Percentiles rank a stretch among this genome's conserved stretches.
These are phyloP conservation scores for Triticum timopheevii DNA, from an alignment of 176 grass and related monocot species.

Conservation along the genomic window DNA sequence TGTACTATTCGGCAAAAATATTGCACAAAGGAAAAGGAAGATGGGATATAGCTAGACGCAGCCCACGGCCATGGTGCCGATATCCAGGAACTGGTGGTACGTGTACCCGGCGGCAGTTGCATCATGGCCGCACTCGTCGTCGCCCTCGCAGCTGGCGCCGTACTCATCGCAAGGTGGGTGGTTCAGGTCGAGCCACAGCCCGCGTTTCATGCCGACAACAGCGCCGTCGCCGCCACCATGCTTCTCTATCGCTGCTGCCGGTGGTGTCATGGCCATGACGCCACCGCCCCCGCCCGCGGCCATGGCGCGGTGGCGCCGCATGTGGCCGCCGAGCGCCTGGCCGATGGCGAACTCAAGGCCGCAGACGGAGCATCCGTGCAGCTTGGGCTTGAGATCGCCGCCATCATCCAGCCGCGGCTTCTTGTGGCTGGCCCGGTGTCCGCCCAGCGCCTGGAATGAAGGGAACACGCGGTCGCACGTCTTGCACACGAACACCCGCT, in stretches of 20 bases:
- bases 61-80: constrained; percentile 32
- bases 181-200: no score
- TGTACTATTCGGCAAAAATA: neutral
- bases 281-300: neutral
- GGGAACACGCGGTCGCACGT: constrained; percentile 85
- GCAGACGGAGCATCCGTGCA: constrained; percentile 65
- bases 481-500: constrained; percentile 79
- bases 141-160: no score
- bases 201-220: neutral
- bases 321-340: constrained; percentile 71
- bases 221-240: neutral
- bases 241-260: constrained; percentile 27
- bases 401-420: constrained; percentile 52
- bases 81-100: constrained; percentile 36
- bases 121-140: constrained; percentile 17
- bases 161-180: no score
- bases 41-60: constrained; percentile 25
- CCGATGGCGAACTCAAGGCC: constrained; percentile 69
- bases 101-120: neutral
- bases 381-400: constrained; percentile 47
- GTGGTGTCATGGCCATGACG: neutral
- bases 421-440: constrained; percentile 96
- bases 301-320: constrained; percentile 58
- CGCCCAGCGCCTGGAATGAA: constrained; percentile 90
- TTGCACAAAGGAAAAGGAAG: neutral